Evolutionary conservation across 768 basidiomycete species (phyloP).

Genomic region (Boletus eberwhitei): DNA sequence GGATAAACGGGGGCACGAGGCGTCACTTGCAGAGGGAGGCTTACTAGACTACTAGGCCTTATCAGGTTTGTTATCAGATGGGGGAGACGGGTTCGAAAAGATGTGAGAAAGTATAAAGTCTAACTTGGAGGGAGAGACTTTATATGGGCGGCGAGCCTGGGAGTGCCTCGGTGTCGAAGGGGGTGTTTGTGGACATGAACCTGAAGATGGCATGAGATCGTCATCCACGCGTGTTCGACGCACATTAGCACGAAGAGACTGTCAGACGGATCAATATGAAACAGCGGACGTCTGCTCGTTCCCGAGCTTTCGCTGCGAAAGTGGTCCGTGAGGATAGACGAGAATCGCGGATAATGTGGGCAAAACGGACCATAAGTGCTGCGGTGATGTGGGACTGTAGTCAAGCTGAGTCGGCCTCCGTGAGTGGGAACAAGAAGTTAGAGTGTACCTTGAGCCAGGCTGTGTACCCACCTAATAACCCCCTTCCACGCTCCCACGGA

Average conservation of each 20-base stretch:
- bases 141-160: conserved; percentile 16
- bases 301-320: background rate
- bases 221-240: background rate
- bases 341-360: background rate
- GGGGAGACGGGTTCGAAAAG: background rate
- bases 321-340: background rate
- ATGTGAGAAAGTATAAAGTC: conserved; percentile 1
- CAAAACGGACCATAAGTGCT: background rate
- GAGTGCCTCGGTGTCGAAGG: conserved; percentile 6
- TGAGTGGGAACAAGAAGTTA: background rate
- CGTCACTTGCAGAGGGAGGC: background rate
- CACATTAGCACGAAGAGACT: background rate
- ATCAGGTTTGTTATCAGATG: background rate
- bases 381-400: background rate
- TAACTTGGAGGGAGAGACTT: background rate
- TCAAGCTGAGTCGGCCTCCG: background rate
- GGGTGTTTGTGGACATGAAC: background rate
- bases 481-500: background rate
- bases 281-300: background rate
- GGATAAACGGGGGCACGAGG: background rate
- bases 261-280: background rate
- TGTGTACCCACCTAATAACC: no score
- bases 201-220: background rate
- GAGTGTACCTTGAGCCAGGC: no score
- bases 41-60: background rate